phyloP scores from a whole-genome alignment of 805 yeast species.

The Barnettozyma salicaria region DNA sequence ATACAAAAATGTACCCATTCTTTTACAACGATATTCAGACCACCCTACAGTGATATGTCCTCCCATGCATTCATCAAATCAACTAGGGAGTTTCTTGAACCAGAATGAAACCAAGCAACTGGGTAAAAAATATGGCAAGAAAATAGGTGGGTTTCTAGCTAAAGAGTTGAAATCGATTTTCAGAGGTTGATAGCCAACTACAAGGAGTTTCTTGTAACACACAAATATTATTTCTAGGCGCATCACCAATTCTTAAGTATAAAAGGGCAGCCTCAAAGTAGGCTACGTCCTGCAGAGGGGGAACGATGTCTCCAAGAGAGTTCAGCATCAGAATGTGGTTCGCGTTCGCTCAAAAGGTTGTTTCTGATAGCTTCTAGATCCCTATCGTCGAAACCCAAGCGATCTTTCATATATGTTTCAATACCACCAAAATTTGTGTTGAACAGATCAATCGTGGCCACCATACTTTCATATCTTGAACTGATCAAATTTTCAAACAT shows the following conservation, averaged over 20 bases:
- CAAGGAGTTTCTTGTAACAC: too few species aligned
- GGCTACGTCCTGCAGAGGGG: slow-evolving; percentile 9
- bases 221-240: too few species aligned
- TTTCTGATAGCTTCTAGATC: slow-evolving; percentile 37
- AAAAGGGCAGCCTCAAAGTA: background rate
- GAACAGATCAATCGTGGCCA: slow-evolving; percentile 51
- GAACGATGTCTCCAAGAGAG: slow-evolving; percentile 23
- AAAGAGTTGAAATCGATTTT: too few species aligned
- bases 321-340: slow-evolving; percentile 17
- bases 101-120: slow-evolving; percentile 1
- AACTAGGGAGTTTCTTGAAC: background rate
- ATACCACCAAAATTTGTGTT: slow-evolving; percentile 49
- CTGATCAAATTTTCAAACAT: slow-evolving; percentile 58
- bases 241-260: background rate
- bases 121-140: background rate
- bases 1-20: background rate
- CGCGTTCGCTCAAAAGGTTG: slow-evolving; percentile 24
- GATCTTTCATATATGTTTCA: slow-evolving; percentile 38
- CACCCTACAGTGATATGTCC: slow-evolving; percentile 5
- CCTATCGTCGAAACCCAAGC: slow-evolving; percentile 38
- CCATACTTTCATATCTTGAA: slow-evolving; percentile 65
- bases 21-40: background rate
- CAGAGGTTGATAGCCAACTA: too few species aligned
- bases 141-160: background rate
- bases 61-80: background rate